These are phyloP conservation scores for Anthracocystis setariae DNA, from an alignment of 1,284 basidiomycete species.

Conservation along the genomic window DNA sequence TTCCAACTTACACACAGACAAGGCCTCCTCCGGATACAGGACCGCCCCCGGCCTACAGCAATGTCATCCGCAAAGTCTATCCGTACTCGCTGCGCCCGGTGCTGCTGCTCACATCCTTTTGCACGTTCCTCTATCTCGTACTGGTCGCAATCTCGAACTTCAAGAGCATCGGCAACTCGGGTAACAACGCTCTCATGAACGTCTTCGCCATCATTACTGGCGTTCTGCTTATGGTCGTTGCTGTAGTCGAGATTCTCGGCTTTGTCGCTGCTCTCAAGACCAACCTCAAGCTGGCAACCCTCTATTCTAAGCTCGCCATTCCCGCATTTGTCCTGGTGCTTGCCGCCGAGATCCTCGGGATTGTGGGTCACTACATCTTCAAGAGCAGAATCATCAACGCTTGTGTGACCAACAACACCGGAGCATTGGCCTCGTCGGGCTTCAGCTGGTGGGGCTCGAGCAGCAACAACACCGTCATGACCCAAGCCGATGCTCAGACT, in stretches of 20 bases:
- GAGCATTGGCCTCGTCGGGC: conserved; percentile 12
- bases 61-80: conserved; percentile 49
- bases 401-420: conserved; percentile 52
- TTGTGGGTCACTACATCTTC: conserved; percentile 49
- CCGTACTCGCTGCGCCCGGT: conserved; percentile 57
- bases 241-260: conserved; percentile 49
- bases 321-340: conserved; percentile 43
- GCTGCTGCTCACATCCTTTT: conserved; percentile 54
- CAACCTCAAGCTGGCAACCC: conserved; percentile 34
- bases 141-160: conserved; percentile 48
- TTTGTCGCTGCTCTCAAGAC: conserved; percentile 45
- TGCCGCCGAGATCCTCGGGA: conserved; percentile 50
- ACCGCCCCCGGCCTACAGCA: conserved; percentile 49
- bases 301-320: conserved; percentile 38
- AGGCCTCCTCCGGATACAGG: conserved; percentile 47
- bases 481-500: conserved; percentile 29
- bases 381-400: conserved; percentile 48
- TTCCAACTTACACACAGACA: conserved; percentile 42
- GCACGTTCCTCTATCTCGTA: conserved; percentile 55
- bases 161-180: conserved; percentile 20
- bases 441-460: conserved; percentile 25
- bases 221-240: conserved; percentile 42
- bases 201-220: conserved; percentile 48
- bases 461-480: conserved; percentile 26
- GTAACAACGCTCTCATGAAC: conserved; percentile 50